Evolutionary conservation across 2,329 filamentous ascomycete species (phyloP).

Genomic region (Aureobasidium pullulans): DNA sequence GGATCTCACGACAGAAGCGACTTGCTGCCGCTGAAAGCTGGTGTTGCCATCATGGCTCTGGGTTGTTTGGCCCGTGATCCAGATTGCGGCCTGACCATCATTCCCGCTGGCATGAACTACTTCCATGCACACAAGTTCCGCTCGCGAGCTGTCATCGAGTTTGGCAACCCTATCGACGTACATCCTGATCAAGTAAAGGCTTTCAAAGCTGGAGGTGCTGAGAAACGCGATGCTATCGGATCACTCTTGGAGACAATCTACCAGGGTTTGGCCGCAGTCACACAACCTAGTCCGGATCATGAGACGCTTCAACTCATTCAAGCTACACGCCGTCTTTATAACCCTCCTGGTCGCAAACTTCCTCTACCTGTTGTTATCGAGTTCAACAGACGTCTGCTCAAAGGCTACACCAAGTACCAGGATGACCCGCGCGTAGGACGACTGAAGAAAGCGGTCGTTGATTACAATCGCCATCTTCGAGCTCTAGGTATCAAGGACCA

Average conservation of each 20-base stretch:
- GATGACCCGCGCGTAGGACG: conserved; percentile 75
- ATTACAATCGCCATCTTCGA: conserved; percentile 80
- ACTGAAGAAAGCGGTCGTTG: conserved; percentile 66
- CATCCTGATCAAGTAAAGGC: conserved; percentile 73
- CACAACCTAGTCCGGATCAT: conserved; percentile 86
- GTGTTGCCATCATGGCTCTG: conserved; percentile 95
- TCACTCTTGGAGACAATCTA: conserved; percentile 80
- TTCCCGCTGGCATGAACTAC: conserved; percentile 98
- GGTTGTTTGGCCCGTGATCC: conserved; percentile 80
- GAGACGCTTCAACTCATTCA: conserved; percentile 87
- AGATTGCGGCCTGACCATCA: conserved; percentile 82
- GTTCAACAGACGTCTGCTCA: conserved; percentile 80
- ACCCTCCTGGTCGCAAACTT: conserved; percentile 86
- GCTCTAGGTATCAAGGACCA: conserved; percentile 85
- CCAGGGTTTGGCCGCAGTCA: conserved; percentile 76
- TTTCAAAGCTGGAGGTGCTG: conserved; percentile 61
- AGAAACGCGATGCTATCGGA: conserved; percentile 80
- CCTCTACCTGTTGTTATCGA: conserved; percentile 89
- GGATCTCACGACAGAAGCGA: conserved; percentile 93
- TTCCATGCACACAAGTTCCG: conserved; percentile 98
- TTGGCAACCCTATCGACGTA: conserved; percentile 81
- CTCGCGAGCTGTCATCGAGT: conserved; percentile 90
- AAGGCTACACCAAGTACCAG: conserved; percentile 89
- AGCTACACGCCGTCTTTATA: conserved; percentile 86
- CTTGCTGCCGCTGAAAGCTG: conserved; percentile 89